Base-by-base conservation (phyloP, 1,139 yeast genomes). In the Taphrina communis region DNA sequence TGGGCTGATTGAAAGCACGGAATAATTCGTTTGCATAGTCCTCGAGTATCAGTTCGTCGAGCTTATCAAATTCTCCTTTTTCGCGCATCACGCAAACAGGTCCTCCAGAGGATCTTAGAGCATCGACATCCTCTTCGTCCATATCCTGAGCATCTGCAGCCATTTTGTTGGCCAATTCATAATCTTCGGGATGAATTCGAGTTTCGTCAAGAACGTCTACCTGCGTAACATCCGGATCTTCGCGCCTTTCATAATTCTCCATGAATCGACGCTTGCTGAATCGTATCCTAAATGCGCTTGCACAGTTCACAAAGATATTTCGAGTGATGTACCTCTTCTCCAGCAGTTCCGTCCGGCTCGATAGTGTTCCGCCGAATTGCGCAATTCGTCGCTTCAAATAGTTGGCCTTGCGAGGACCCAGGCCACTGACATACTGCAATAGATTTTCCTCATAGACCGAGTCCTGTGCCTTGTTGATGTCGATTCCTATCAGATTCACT, bases 91-190 rank as follows among this genome's bases (percentile, higher is more conserved):
- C 83, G 72, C 88, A 88, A 71, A 94, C 88, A 12, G 93, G 92
- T 59, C 96, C 97, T 35, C 83, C 82, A 35, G 82, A 81, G 69
- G 82, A 83, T 74, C 90, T 96, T 71, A 88, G 82, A 70, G 88
- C 95, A 2, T 88, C 90, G 76, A 90, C 84, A 74, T 93, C 97
- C 78, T 93, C 98, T 75, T 95, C 99, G 75, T 93, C 97, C 73
- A 92, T 84, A 75, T 95, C 99, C 72, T 94, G 83, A 0, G 99
- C 98, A 81, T 94, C 99, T 1, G 97, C 95, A 9, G 98, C 98
- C 92, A 94, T 93, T 77, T 94, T 94, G 69, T 95, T 86, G 1
- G 98, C 98, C 74, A 94, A 83, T 71, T 90, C 97, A 77, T 94
- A 94, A 79, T 94, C 99, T 78, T 95, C 98, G 3, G 99, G 99